Conservation (phyloP, 345 rosid genomes). For the Salix purpurea region DNA sequence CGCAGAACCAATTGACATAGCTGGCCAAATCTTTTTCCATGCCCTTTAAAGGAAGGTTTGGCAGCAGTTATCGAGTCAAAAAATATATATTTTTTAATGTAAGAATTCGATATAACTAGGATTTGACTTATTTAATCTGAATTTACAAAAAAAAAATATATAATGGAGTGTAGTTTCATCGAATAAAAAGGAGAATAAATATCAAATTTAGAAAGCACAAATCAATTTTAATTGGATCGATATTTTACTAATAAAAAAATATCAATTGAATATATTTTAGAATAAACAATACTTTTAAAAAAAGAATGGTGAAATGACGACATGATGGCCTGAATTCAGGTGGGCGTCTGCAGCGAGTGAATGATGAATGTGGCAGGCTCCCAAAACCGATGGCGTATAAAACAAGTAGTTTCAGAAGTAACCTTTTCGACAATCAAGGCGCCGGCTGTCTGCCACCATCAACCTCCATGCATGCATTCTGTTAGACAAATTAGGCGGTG, state of each 20-base stretch:
- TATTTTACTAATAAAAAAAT: no score
- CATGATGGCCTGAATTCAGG: neutral
- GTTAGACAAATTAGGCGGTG: neutral
- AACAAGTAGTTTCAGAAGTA: neutral
- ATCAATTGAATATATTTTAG: no score
- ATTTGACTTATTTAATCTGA: no score
- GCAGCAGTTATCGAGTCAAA: neutral
- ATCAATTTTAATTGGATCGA: no score
- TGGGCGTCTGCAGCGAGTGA: neutral
- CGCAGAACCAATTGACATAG: neutral
- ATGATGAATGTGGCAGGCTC: neutral
- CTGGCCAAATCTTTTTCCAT: neutral
- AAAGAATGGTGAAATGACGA: neutral
- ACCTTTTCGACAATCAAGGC: neutral
- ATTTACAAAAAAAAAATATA: no score
- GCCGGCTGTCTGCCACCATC: neutral
- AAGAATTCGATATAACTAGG: no score
- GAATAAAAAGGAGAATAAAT: neutral
- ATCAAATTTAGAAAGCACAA: neutral
- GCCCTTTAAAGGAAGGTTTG: neutral
- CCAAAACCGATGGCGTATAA: conserved; percentile 12
- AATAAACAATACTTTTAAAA: no score
- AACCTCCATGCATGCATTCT: neutral
- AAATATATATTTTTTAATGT: no score
- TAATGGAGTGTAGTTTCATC: no score